Evolutionary conservation across 192 early-diverging fungal species (phyloP), one percentile per base, ranked within the genome.

Genomic region (Rhizophagus clarus): DNA sequence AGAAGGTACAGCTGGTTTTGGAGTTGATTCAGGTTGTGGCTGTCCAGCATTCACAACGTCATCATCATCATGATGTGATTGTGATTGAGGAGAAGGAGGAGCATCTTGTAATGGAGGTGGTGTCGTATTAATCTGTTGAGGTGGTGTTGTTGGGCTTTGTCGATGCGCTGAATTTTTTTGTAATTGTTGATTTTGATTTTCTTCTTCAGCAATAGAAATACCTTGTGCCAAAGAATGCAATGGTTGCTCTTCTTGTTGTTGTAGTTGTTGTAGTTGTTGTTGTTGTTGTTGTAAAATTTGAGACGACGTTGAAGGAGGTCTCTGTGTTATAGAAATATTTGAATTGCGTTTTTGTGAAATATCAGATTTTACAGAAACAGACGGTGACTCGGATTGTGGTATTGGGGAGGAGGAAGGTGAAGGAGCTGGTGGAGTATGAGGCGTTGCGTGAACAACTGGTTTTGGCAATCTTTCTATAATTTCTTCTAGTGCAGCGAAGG

Each of bases 401-500:
- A 20, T 15, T 56, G 20, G 17, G 22, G 51, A 22, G 4, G 51
- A 56, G n/a, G 51, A 22, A 56, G 51, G 51, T 20, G 51, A 56
- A 56, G 51, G 51, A 56, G 51, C 51, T 11, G 67, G 28, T 22
- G 67, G 28, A 12, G 28, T 69, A 29, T 69, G 28, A n/a, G 67
- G 67, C 14, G 34, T 7, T 17, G 34, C 4, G 28, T 69, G 67
- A 69, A 37, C 20, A 4, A 69, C 28, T 0, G 67, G 67, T 29
- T 69, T 69, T 29, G 67, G 67, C 10, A 69, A 28, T 29, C 34
- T 69, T 29, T 69, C 67, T 29, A 69, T 29, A n/a, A 69, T 69
- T 37, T 69, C 67, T n/a, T 69, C 67, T 17, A 69, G 12, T 17
- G 10, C 67, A 34, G n/a, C 11, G 24, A 17, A 22, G 15, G n/a